Evolutionary conservation across 108 stramenopile species (phyloP).

Genomic region (Cyclotella choctawhatcheeana): DNA sequence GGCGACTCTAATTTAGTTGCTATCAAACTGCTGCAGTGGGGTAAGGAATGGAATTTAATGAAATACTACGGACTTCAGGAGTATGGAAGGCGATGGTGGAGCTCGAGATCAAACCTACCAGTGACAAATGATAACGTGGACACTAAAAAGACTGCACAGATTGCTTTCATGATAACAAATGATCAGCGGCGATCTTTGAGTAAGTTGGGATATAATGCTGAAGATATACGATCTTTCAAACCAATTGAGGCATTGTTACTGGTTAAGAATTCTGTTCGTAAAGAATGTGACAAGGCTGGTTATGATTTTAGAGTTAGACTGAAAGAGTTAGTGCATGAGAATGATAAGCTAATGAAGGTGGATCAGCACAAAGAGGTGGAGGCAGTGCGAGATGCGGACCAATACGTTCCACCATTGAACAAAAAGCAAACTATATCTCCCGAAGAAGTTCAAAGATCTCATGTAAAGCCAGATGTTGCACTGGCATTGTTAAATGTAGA

Average conservation of each 20-base stretch:
- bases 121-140: background rate
- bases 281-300: constrained; percentile 10
- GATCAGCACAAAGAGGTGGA: background rate
- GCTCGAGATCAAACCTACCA: background rate
- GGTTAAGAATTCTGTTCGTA: constrained; percentile 30
- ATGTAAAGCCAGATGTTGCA: constrained; percentile 38
- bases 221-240: constrained; percentile 48
- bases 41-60: constrained; percentile 28
- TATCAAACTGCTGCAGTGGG: constrained; percentile 26
- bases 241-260: constrained; percentile 48
- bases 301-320: constrained; percentile 30
- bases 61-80: constrained; percentile 31
- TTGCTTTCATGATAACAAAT: constrained; percentile 49
- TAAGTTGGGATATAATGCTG: constrained; percentile 32
- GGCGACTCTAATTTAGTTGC: constrained; percentile 28
- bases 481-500: constrained; percentile 25
- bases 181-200: constrained; percentile 38
- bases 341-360: constrained; percentile 24
- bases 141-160: constrained; percentile 15
- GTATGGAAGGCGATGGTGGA: constrained; percentile 27
- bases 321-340: constrained; percentile 29
- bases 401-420: background rate
- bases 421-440: background rate
- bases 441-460: constrained; percentile 8
- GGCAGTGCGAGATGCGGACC: no score